Evolutionary conservation across 345 rosid species (phyloP).

Genomic region (Citrus australasica): DNA sequence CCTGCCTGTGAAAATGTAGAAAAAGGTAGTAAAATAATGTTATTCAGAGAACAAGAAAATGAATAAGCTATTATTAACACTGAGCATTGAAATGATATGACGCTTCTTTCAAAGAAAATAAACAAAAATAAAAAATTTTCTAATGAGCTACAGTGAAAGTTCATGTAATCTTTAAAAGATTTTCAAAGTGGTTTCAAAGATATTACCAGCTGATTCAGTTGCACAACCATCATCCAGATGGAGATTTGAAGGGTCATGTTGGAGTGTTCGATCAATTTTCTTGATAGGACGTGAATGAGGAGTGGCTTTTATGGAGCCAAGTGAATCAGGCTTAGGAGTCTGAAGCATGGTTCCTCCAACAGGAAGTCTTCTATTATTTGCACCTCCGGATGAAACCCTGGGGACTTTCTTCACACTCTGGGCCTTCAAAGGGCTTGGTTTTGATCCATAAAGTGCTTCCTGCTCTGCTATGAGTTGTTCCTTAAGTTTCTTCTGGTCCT

Average conservation of each 20-base stretch:
- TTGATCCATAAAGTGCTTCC: conserved; percentile 89
- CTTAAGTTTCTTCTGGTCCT: conserved; percentile 98
- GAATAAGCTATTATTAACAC: neutral
- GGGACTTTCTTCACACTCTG: conserved; percentile 65
- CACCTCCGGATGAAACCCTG: conserved; percentile 75
- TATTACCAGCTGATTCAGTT: conserved; percentile 57
- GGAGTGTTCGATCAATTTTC: conserved; percentile 46
- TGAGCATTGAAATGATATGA: neutral
- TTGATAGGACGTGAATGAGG: conserved; percentile 43
- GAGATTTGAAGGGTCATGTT: conserved; percentile 33
- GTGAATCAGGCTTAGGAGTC: conserved; percentile 57
- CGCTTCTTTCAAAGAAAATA: neutral
- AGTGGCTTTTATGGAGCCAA: conserved; percentile 37
- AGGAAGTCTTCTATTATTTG: conserved; percentile 64
- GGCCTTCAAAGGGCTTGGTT: conserved; percentile 91
- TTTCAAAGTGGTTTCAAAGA: neutral
- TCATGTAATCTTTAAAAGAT: neutral
- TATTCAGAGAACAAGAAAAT: neutral
- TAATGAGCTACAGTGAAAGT: neutral
- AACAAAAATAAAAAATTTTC: neutral
- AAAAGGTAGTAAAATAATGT: neutral
- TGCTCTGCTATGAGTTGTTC: conserved; percentile 93
- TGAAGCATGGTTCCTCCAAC: conserved; percentile 69
- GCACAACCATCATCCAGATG: conserved; percentile 41
- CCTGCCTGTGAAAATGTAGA: conserved; percentile 35